Base-by-base conservation (phyloP, 2,329 filamentous ascomycete genomes). In the Scedosporium apiospermum region DNA sequence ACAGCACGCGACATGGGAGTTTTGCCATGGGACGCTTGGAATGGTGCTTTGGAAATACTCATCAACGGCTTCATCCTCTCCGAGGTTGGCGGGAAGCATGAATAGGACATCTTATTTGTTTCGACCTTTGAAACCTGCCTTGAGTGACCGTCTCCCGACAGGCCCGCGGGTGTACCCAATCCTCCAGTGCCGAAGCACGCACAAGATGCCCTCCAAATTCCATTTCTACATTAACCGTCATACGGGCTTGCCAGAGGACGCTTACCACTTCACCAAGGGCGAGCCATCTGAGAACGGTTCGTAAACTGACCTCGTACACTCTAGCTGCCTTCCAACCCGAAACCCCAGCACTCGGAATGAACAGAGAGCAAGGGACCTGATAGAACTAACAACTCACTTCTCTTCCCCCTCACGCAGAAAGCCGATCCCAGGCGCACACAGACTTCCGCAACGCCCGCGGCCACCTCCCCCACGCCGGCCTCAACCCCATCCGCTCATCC, bases 371-470 rank as follows among this genome's bases (percentile, higher is more conserved):
- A 12, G 10, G 4, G 10, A 6, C 10, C 34, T 4, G 5, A 38
- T 38, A 12, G 34, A 38, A 38, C 34, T 38, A 38, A 57, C 53
- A 57, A 27, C 16, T n/a, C 18, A 18, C 16, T 21, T 3, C 16
- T 5, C 44, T 18, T 21, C 44, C 4, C 44, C 16, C 18, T 23
- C n/a, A 14, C 30, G 6, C 72, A 96, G 91, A 96, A 79, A 82
- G 87, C 67, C 86, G 83, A 70, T 96, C 91, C 70, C 88, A 89
- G 73, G 89, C 92, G 71, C 93, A 97, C 76, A 85, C 88, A 66
- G 89, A 96, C 73, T 96, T 97, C 78, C 89, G 93, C 69, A 86
- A 87, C 72, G 90, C 91, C 66, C 93, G 96, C 76, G 93, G 93
- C 64, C 92, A 96, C 78, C 87, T 90, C 72, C 88, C 91, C 58